These are phyloP conservation scores for Mycena indigotica DNA, from an alignment of 768 basidiomycete species.

Conservation along the genomic window DNA sequence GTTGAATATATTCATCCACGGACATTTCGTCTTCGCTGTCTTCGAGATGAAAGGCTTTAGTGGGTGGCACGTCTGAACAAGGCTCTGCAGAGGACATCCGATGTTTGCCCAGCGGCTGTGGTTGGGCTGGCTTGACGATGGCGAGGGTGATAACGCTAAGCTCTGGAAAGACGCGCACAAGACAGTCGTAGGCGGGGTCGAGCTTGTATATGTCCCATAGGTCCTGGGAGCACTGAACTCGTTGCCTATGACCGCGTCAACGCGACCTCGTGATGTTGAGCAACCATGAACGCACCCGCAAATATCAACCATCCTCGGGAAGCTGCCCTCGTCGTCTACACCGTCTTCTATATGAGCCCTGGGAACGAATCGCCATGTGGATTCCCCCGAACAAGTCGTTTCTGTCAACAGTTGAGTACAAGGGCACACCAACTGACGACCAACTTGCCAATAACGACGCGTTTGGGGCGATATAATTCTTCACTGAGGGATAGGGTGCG, in stretches of 20 bases:
- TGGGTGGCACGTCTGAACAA: conserved; percentile 26
- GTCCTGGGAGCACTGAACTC: conserved; percentile 60
- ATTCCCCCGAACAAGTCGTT: conserved; percentile 53
- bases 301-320: conserved; percentile 67
- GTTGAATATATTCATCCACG: conserved; percentile 37
- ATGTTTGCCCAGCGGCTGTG: conserved; percentile 28
- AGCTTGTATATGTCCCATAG: conserved; percentile 89
- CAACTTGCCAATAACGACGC: conserved; percentile 70
- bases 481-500: conserved; percentile 47
- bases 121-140: conserved; percentile 16
- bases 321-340: conserved; percentile 65
- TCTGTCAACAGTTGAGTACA: too few relatives aligned
- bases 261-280: too few relatives aligned
- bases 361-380: conserved; percentile 79
- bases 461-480: conserved; percentile 60
- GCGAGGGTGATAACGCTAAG: conserved; percentile 36
- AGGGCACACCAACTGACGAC: too few relatives aligned
- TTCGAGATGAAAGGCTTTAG: conserved; percentile 26
- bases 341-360: conserved; percentile 60
- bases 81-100: conserved; percentile 22
- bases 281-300: conserved; percentile 73
- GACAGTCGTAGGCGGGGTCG: conserved; percentile 72
- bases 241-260: conserved; percentile 43
- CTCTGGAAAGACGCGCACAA: conserved; percentile 48
- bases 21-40: conserved; percentile 57